phyloP scores from a whole-genome alignment of 208 protist genomes.

The Acanthamoeba sp. region DNA sequence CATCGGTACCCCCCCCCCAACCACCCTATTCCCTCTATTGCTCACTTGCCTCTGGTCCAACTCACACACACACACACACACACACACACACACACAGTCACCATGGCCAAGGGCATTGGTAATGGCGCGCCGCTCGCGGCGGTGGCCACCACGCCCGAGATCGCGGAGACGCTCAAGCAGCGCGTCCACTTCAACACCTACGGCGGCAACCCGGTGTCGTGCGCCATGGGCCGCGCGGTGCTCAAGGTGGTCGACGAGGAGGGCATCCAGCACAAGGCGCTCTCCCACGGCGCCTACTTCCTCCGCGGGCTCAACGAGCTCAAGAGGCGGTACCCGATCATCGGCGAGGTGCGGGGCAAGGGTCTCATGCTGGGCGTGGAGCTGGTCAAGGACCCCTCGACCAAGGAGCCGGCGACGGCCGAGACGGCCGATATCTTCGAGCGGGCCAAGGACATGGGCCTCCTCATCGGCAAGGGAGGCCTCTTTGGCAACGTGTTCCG shows the following conservation, averaged over 20 bases:
- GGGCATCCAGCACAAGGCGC: constrained; percentile 84
- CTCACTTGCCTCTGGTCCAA: background rate
- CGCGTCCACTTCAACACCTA: constrained; percentile 90
- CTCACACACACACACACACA: background rate
- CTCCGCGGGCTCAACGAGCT: constrained; percentile 77
- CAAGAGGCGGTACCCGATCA: constrained; percentile 81
- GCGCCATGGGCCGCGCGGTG: constrained; percentile 87
- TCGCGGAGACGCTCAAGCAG: constrained; percentile 82
- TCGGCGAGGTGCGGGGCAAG: constrained; percentile 89
- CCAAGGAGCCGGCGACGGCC: constrained; percentile 79
- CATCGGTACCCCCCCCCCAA: constrained; percentile 12
- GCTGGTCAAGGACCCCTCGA: constrained; percentile 82
- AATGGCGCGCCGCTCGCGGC: constrained; percentile 91
- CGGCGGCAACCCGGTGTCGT: constrained; percentile 89
- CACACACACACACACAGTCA: constrained; percentile 73
- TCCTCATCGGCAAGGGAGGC: constrained; percentile 88
- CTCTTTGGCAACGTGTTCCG: constrained; percentile 86
- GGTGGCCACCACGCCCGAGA: constrained; percentile 87
- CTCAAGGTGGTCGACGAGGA: constrained; percentile 87
- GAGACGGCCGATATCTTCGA: constrained; percentile 81
- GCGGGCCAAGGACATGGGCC: constrained; percentile 79
- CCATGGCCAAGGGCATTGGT: constrained; percentile 87
- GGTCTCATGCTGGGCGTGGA: constrained; percentile 89
- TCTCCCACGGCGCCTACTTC: constrained; percentile 79
- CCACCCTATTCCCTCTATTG: background rate